Conservation (phyloP, 306 rosid species). For the Macrotyloma uniflorum region DNA sequence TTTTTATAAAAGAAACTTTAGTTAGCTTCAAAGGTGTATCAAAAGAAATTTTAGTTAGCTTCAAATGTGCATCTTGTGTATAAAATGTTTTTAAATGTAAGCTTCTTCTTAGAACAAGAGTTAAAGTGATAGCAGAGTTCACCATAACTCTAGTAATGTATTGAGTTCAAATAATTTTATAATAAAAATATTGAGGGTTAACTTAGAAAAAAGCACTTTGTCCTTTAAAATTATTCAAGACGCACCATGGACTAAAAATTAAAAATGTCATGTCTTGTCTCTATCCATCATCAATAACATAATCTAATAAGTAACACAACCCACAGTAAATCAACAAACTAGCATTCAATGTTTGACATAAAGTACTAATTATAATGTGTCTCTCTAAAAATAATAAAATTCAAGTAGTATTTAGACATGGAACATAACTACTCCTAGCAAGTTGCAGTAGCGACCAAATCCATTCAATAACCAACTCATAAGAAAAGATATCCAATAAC, state of each 20-base stretch:
- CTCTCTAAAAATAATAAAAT: neutral
- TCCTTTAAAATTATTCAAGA: neutral
- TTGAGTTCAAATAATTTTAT: neutral
- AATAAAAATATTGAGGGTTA: neutral
- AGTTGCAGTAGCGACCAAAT: neutral
- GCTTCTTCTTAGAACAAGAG: too few relatives aligned
- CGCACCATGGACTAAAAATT: neutral
- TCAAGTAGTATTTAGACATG: neutral
- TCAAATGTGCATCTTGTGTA: too few relatives aligned
- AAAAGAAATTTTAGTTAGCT: too few relatives aligned
- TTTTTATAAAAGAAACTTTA: neutral
- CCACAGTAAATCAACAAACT: neutral
- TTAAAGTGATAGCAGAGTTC: too few relatives aligned
- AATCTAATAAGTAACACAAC: neutral
- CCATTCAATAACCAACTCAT: neutral
- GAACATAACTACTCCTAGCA: constrained; percentile 16
- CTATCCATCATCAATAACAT: neutral
- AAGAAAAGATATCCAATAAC: neutral
- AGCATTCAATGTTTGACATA: neutral
- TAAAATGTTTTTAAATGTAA: too few relatives aligned
- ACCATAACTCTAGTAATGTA: neutral
- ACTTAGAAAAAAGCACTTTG: neutral
- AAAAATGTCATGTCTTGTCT: neutral
- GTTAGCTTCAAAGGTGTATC: too few relatives aligned
- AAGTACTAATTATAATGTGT: neutral